Conservation (phyloP, 2,329 filamentous ascomycete species). For the Aphanoascus verrucosus region DNA sequence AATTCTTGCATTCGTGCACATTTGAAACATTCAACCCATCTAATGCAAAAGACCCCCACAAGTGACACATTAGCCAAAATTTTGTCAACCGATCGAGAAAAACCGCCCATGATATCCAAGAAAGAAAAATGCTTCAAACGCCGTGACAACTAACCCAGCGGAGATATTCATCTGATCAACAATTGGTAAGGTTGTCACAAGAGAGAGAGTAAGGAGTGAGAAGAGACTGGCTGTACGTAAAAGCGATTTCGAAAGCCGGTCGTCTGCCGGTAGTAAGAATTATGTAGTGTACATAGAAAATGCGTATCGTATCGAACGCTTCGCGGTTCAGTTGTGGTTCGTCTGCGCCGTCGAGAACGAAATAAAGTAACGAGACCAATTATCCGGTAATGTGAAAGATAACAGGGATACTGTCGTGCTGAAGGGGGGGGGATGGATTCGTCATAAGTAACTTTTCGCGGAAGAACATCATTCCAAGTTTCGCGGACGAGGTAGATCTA, state of each 20-base stretch:
- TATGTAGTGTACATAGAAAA: slow-evolving; percentile 1
- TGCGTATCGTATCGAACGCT: neutral
- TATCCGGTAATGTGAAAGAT: too few species aligned
- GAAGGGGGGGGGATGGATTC: too few species aligned
- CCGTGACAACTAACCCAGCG: neutral
- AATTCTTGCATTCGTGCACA: slow-evolving; percentile 16
- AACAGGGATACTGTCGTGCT: too few species aligned
- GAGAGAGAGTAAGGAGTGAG: neutral
- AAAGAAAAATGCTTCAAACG: neutral
- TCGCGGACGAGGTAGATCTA: neutral
- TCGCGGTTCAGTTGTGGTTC: neutral
- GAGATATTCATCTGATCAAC: neutral
- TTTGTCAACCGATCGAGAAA: neutral
- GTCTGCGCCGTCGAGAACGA: neutral
- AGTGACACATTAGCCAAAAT: too few species aligned
- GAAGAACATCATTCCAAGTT: too few species aligned
- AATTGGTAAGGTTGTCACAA: neutral
- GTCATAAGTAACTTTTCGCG: too few species aligned
- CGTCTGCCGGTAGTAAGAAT: neutral
- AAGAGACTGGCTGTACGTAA: neutral
- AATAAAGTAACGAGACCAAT: too few species aligned
- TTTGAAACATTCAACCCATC: neutral
- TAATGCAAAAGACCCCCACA: too few species aligned
- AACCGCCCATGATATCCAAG: neutral
- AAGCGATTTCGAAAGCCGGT: neutral